Evolutionary conservation across 805 yeast genomes (phyloP), one percentile per base, ranked within the genome.

Genomic region (Starmerella gropengiesseri): DNA sequence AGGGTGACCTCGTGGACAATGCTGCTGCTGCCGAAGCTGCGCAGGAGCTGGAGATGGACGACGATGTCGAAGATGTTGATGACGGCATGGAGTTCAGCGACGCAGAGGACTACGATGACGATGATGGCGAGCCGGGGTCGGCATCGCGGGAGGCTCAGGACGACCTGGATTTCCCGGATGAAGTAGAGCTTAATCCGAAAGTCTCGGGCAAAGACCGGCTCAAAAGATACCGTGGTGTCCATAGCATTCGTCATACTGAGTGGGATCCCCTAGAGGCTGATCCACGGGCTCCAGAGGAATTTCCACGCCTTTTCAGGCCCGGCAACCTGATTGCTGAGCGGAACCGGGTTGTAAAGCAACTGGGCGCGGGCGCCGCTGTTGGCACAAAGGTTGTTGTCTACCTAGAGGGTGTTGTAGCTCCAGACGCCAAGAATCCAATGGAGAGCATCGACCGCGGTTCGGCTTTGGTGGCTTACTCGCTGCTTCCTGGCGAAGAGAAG

Each of bases 141-240:
- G 95, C 84, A 60, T 77, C 75, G n/a, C 34, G 20, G 53, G 69
- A 68, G 30, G 95, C 77, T 51, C 73, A 73, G 46, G 96, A 87
- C 43, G 96, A 85, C 59, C 70, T 75, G 27, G 95, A 87, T 55
- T 91, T 86, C 68, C 97, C 97, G 0, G 99, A 91, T 63, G 98
- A 91, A 64, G 64, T 89, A 43, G 97, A 91, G 60, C 65, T 91
- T 32, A 72, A 70, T 35, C 96, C 96, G 23, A 58, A 62, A 5
- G 87, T 74, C 50, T 71, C 81, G 5, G 97, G 83, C 8, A 73
- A 72, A 54, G 85, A 86, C 49, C 72, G 84, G 50, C 68, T 91
- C 44, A 63, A 69, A 23, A 74, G 86, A 48, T 89, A 85, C 62
- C 73, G 96, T 61, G 97, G 97, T 46, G 72, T 87, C 50, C 83